A percentile compares a stretch with the other conserved stretches of the same genome.
phyloP scores from a whole-genome alignment of 1,139 yeast genomes.

The Kodamaea anthophila region DNA sequence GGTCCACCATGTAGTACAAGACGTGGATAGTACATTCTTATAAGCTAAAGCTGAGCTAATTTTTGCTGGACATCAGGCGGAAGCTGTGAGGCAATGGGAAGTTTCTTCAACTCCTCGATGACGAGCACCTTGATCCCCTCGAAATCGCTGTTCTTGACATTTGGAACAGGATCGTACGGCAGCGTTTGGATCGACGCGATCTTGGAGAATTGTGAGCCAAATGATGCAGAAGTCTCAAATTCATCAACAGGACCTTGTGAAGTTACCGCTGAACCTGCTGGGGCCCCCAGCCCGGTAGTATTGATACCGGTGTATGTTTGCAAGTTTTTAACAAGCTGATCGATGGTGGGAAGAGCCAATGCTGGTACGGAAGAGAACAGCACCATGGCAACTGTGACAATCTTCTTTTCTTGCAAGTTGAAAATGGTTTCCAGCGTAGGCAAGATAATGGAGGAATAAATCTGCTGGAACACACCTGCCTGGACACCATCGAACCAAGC shows the following conservation, averaged over 20 bases:
- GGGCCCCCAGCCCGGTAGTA: slow-evolving; percentile 17
- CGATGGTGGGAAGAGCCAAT: slow-evolving; percentile 45
- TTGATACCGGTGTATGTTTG: slow-evolving; percentile 31
- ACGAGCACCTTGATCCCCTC: slow-evolving; percentile 25
- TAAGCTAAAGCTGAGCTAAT: slow-evolving; percentile 4
- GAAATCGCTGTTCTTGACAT: slow-evolving; percentile 30
- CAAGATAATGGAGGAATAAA: slow-evolving; percentile 57
- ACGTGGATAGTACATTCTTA: no score
- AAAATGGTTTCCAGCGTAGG: slow-evolving; percentile 63
- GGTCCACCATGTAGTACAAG: no score
- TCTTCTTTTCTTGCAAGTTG: slow-evolving; percentile 68
- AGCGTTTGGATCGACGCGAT: slow-evolving; percentile 56
- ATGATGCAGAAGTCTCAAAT: slow-evolving; percentile 61
- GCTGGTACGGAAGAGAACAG: slow-evolving; percentile 43
- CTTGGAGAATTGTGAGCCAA: slow-evolving; percentile 80
- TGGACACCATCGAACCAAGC: slow-evolving; percentile 60
- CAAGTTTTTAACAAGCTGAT: slow-evolving; percentile 45
- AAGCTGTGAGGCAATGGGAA: slow-evolving; percentile 20
- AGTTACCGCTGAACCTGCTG: slow-evolving; percentile 12
- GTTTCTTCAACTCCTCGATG: slow-evolving; percentile 26
- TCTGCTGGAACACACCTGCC: slow-evolving; percentile 57
- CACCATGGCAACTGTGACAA: slow-evolving; percentile 68
- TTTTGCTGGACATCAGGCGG: slow-evolving; percentile 5
- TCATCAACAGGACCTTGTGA: slow-evolving; percentile 39
- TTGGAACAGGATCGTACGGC: slow-evolving; percentile 65